Percentiles rank a stretch among this genome's conserved stretches.
Conservation (phyloP, 2,329 filamentous ascomycete species). For the Dactylellina cionopaga region DNA sequence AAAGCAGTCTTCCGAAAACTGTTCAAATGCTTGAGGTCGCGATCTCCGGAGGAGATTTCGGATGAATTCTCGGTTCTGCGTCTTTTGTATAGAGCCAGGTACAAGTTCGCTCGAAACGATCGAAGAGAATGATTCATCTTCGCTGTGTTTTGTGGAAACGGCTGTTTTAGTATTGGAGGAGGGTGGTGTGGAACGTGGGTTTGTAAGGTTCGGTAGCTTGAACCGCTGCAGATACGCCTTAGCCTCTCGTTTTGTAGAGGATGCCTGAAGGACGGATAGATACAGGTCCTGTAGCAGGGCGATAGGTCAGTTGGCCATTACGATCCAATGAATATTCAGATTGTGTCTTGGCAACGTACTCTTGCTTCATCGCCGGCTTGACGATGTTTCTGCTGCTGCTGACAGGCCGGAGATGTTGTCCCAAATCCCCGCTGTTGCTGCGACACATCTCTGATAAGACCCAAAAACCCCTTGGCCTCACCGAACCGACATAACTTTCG, state of each 20-base stretch:
- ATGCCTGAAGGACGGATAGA: slow-evolving; percentile 84
- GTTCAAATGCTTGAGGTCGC: slow-evolving; percentile 57
- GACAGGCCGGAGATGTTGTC: background rate
- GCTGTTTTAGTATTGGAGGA: slow-evolving; percentile 55
- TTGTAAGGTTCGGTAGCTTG: slow-evolving; percentile 61
- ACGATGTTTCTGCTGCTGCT: slow-evolving; percentile 33
- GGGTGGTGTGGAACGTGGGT: background rate
- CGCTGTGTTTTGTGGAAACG: slow-evolving; percentile 55
- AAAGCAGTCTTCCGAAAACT: slow-evolving; percentile 57
- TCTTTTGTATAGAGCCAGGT: slow-evolving; percentile 68
- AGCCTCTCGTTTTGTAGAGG: slow-evolving; percentile 90
- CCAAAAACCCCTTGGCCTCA: slow-evolving; percentile 16
- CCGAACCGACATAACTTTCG: slow-evolving; percentile 34
- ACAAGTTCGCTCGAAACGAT: slow-evolving; percentile 72
- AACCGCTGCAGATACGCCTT: slow-evolving; percentile 92
- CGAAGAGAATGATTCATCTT: slow-evolving; percentile 62
- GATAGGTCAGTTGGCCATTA: too few relatives aligned
- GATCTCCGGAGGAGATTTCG: slow-evolving; percentile 61
- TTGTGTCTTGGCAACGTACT: slow-evolving; percentile 17
- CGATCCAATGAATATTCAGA: background rate
- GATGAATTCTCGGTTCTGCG: slow-evolving; percentile 70
- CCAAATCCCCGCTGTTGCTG: slow-evolving; percentile 29
- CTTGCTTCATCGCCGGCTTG: slow-evolving; percentile 38
- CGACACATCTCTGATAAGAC: slow-evolving; percentile 14
- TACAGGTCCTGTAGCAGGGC: slow-evolving; percentile 76